These are phyloP conservation scores for Eucalyptus polyanthemos DNA, from an alignment of 345 rosid species.

Conservation along the genomic window DNA sequence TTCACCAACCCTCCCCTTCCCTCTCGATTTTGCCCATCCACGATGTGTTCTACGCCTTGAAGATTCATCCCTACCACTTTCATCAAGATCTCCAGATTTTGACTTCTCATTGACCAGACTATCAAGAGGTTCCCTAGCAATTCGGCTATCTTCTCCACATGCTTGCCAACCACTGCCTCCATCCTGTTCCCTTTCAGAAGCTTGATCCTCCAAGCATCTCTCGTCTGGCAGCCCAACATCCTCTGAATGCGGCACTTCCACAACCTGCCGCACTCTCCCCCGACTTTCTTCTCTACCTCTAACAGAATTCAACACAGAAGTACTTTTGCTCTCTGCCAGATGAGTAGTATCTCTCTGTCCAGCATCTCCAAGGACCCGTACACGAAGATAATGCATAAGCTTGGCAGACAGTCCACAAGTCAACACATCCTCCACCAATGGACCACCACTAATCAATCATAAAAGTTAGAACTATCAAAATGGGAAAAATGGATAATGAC, in stretches of 20 bases:
- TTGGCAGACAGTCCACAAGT: slow-evolving; percentile 83
- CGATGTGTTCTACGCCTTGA: slow-evolving; percentile 50
- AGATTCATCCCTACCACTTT: slow-evolving; percentile 66
- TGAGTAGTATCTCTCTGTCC: slow-evolving; percentile 58
- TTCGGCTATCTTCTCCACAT: slow-evolving; percentile 11
- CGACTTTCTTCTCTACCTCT: slow-evolving; percentile 81
- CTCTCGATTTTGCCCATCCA: slow-evolving; percentile 49
- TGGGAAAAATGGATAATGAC: not conserved
- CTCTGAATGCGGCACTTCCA: slow-evolving; percentile 36
- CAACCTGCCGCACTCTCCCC: slow-evolving; percentile 51
- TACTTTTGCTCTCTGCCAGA: slow-evolving; percentile 38
- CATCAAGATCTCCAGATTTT: slow-evolving; percentile 33
- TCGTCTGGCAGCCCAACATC: slow-evolving; percentile 20
- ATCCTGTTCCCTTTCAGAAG: slow-evolving; percentile 23
- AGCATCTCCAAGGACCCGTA: slow-evolving; percentile 76
- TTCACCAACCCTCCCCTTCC: slow-evolving; percentile 61
- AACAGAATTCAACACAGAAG: slow-evolving; percentile 8
- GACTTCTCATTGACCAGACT: not conserved
- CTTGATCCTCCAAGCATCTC: slow-evolving; percentile 24
- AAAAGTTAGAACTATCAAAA: not conserved
- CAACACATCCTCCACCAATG: slow-evolving; percentile 86
- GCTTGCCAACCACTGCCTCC: slow-evolving; percentile 15
- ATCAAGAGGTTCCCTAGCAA: slow-evolving; percentile 30
- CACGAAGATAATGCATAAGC: slow-evolving; percentile 92
- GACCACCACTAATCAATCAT: slow-evolving; percentile 55